These are phyloP conservation scores for Cercophora sp. DNA, from an alignment of 495 filamentous ascomycete genomes.

Conservation along the genomic window DNA sequence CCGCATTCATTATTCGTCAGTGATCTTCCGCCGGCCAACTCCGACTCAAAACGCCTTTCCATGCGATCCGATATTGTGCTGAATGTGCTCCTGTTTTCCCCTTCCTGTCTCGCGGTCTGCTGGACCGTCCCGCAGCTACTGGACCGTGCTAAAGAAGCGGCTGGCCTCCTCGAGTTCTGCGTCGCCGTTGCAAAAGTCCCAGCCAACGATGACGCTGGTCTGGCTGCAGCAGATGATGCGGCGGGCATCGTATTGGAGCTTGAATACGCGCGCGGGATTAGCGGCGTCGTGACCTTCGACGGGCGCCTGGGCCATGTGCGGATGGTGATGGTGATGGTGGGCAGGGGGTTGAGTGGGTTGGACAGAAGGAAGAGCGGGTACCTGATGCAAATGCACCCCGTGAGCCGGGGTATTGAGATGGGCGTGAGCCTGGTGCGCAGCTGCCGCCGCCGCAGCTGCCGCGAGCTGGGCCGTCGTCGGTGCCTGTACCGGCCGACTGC, in stretches of 20 bases:
- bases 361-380: slow-evolving; percentile 16
- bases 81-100: too few relatives aligned
- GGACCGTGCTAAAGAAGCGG: slow-evolving; percentile 66
- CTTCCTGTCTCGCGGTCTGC: neutral
- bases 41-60: too few relatives aligned
- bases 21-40: neutral
- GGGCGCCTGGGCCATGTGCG: slow-evolving; percentile 17
- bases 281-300: slow-evolving; percentile 32
- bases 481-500: neutral
- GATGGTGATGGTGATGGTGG: slow-evolving; percentile 12
- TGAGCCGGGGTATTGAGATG: slow-evolving; percentile 17
- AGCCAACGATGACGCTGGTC: slow-evolving; percentile 86
- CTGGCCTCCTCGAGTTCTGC: slow-evolving; percentile 74
- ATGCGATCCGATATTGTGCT: too few relatives aligned
- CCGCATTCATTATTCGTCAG: neutral
- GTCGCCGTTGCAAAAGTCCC: slow-evolving; percentile 96
- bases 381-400: slow-evolving; percentile 23
- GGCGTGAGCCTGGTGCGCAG: slow-evolving; percentile 22
- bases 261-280: slow-evolving; percentile 78
- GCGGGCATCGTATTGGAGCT: slow-evolving; percentile 91
- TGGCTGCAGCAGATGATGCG: slow-evolving; percentile 93
- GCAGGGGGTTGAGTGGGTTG: slow-evolving; percentile 4
- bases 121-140: too few relatives aligned
- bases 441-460: slow-evolving; percentile 16
- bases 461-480: slow-evolving; percentile 13